Conservation (phyloP, 1,284 basidiomycete species). For the Microbotryomycetes sp. region DNA sequence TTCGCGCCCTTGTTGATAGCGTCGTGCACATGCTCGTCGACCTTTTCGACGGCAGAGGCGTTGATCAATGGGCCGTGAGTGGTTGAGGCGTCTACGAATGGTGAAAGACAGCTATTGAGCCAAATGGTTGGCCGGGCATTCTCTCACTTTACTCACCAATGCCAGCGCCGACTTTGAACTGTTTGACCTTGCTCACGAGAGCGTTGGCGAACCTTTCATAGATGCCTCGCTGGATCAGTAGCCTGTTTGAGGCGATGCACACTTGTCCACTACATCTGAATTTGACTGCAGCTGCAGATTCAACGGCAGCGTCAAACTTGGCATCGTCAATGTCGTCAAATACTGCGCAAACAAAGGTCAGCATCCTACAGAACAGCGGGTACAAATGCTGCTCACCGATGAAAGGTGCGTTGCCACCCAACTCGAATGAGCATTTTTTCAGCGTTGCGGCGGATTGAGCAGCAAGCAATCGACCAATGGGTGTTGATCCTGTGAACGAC, state of each 20-base stretch:
- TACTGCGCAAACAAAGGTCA: conserved; percentile 46
- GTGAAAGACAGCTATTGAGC: too few species aligned
- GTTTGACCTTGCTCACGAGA: conserved; percentile 69
- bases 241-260: conserved; percentile 25
- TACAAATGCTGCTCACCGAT: conserved; percentile 52
- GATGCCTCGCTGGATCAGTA: conserved; percentile 48
- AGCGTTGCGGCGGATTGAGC: conserved; percentile 74
- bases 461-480: conserved; percentile 82
- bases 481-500: conserved; percentile 76
- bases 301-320: conserved; percentile 82
- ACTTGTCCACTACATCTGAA: conserved; percentile 49
- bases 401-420: conserved; percentile 76
- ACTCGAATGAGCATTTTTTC: conserved; percentile 60
- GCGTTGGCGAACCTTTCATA: conserved; percentile 80
- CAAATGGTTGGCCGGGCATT: too few species aligned
- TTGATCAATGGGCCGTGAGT: conserved; percentile 95
- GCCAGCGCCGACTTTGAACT: conserved; percentile 85
- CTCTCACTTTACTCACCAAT: conserved; percentile 66
- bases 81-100: conserved; percentile 31
- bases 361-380: too few species aligned
- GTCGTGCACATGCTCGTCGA: conserved; percentile 75
- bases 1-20: conserved; percentile 75
- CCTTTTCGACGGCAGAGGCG: conserved; percentile 74
- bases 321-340: conserved; percentile 97
- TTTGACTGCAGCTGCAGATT: conserved; percentile 52